phyloP scores from a whole-genome alignment of 768 basidiomycete genomes.

The Leccinum subtestaceum region DNA sequence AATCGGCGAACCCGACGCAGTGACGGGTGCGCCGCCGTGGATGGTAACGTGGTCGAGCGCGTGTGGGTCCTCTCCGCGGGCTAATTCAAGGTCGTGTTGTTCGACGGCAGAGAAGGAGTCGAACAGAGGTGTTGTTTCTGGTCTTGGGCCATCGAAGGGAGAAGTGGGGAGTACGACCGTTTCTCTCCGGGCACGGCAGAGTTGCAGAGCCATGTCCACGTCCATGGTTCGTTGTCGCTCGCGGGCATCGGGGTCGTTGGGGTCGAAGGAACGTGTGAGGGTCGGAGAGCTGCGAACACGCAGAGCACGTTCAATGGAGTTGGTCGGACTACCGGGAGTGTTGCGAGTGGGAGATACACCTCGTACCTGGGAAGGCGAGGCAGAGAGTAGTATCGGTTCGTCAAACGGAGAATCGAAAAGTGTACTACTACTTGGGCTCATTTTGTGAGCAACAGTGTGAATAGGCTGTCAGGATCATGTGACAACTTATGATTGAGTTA shows the following conservation, averaged over 20 bases:
- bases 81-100: slow-evolving; percentile 44
- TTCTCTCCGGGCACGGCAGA: slow-evolving; percentile 68
- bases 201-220: slow-evolving; percentile 85
- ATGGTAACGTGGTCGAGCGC: slow-evolving; percentile 10
- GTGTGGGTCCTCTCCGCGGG: slow-evolving; percentile 32
- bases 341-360: slow-evolving; percentile 37
- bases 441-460: neutral
- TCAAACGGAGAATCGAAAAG: slow-evolving; percentile 34
- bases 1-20: neutral
- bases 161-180: slow-evolving; percentile 44
- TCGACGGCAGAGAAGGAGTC: slow-evolving; percentile 47
- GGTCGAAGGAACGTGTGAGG: slow-evolving; percentile 58
- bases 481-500: neutral
- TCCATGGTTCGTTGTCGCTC: slow-evolving; percentile 94
- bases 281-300: slow-evolving; percentile 61
- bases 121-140: slow-evolving; percentile 34
- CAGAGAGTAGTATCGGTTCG: slow-evolving; percentile 33
- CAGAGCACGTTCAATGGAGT: slow-evolving; percentile 38
- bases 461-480: neutral
- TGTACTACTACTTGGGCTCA: slow-evolving; percentile 26
- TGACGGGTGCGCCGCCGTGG: slow-evolving; percentile 4
- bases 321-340: slow-evolving; percentile 37
- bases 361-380: slow-evolving; percentile 43
- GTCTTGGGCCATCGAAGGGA: slow-evolving; percentile 32
- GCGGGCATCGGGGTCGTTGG: slow-evolving; percentile 67